Percentiles rank a stretch among this genome's conserved stretches.
Evolutionary conservation across 2,329 filamentous ascomycete species (phyloP).

Genomic region (Didymella sp.): DNA sequence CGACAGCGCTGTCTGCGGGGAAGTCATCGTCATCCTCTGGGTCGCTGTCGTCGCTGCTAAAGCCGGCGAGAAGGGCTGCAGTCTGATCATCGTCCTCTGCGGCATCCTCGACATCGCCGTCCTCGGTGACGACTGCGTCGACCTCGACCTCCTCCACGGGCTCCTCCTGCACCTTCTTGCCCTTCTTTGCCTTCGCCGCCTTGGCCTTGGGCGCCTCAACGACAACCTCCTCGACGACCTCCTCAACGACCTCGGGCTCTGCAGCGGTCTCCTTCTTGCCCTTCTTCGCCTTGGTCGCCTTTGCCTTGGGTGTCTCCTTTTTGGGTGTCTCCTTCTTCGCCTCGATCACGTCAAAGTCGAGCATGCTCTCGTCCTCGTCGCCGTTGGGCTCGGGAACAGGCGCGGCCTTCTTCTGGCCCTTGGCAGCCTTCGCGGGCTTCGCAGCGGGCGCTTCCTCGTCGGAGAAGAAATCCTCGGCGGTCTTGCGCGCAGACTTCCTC

Average conservation of each 20-base stretch:
- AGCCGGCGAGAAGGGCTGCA: slow-evolving; percentile 59
- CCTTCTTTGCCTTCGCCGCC: slow-evolving; percentile 30
- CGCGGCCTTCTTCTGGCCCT: slow-evolving; percentile 50
- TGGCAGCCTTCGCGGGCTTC: slow-evolving; percentile 41
- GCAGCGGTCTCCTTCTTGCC: slow-evolving; percentile 19
- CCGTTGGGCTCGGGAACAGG: slow-evolving; percentile 26
- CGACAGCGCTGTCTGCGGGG: slow-evolving; percentile 48
- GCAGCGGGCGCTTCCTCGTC: slow-evolving; percentile 34
- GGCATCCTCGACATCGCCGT: slow-evolving; percentile 29
- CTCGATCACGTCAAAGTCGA: slow-evolving; percentile 20
- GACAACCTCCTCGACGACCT: slow-evolving; percentile 8
- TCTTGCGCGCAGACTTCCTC: slow-evolving; percentile 44
- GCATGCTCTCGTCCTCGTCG: slow-evolving; percentile 19
- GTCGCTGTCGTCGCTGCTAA: slow-evolving; percentile 55
- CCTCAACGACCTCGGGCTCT: slow-evolving; percentile 9
- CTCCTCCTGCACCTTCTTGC: slow-evolving; percentile 31
- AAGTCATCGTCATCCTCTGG: slow-evolving; percentile 47
- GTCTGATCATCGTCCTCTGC: slow-evolving; percentile 56
- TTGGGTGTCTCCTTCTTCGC: slow-evolving; percentile 27
- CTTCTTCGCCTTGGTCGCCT: slow-evolving; percentile 35
- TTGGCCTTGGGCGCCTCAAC: slow-evolving; percentile 27
- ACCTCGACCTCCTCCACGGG: slow-evolving; percentile 28
- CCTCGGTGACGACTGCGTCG: slow-evolving; percentile 21
- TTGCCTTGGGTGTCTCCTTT: slow-evolving; percentile 28
- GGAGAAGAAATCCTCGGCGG: slow-evolving; percentile 46